Conservation (phyloP, 305 asterid species). For the Fraxinus latifolia region DNA sequence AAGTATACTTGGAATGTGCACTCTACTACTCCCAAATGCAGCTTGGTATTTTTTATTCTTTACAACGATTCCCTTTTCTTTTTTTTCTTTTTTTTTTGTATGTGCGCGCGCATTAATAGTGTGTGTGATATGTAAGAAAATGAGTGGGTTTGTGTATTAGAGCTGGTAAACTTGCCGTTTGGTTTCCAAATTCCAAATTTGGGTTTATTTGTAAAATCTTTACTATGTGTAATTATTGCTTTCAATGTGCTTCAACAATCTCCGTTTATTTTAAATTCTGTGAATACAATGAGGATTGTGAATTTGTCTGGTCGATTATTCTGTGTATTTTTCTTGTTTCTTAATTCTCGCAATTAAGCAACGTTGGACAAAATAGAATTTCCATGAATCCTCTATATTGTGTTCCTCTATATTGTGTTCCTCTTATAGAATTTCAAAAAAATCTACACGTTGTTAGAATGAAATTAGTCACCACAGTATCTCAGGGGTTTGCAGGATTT, state of each 20-base stretch:
- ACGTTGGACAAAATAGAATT: neutral
- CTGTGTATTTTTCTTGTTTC: neutral
- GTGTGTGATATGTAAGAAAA: neutral
- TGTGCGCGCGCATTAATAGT: neutral
- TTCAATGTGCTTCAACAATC: neutral
- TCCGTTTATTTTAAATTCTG: neutral
- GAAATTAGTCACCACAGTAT: neutral
- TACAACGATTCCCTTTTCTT: neutral
- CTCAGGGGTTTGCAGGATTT: neutral
- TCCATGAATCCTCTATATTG: neutral
- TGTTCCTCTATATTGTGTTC: neutral
- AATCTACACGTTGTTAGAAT: neutral
- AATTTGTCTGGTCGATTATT: neutral
- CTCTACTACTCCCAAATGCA: neutral
- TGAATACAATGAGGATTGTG: neutral
- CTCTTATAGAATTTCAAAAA: neutral
- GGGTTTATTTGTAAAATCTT: neutral
- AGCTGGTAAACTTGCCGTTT: neutral
- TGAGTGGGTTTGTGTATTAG: neutral
- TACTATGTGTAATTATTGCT: neutral
- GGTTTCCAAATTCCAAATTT: neutral
- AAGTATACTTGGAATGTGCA: neutral
- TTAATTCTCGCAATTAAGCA: neutral
- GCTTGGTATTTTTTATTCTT: neutral
- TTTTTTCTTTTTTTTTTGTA: too few species aligned